Evolutionary conservation across 768 basidiomycete species (phyloP), one percentile per base, ranked within the genome.

Genomic region (Udeniomyces megalosporus): DNA sequence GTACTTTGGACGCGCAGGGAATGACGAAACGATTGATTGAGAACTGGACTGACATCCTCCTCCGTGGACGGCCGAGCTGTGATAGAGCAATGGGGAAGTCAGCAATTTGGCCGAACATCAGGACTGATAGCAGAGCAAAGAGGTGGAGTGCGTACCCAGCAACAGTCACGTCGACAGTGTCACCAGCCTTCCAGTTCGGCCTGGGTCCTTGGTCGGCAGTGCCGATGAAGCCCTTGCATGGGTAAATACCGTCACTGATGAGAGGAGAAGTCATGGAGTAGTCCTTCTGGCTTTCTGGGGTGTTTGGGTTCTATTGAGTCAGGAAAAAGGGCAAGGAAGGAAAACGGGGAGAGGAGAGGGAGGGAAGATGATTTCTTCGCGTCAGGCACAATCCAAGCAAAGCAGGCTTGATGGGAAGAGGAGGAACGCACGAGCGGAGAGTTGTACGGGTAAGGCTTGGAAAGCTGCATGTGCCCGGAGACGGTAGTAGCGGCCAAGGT

Each of bases 241-340:
- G 73, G 60, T 69, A 76, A 29, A 66, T 64, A 5, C 73, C 74
- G 64, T 72, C 69, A 3, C 68, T 29, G 20, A 68, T 44, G 31
- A 75, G 60, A 1, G 74, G 74, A 45, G 69, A 57, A 3, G 72
- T 75, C 68, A 71, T 71, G 24, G 63, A 65, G 51, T 75, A 76
- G 63, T 75, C 75, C 44, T 64, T 69, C 22, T 53, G 49, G 3
- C 64, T 42, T 49, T 71, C 71, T 48, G 65, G 60, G 1, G 69
- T 70, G 17, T 64, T 61, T 3, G 67, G 66, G 60, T 72, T 70
- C 50, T 70, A 63, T 20, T 24, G 14, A 22, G 38, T 8, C 38
- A 42, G 17, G 38, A 42, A 42, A 26, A 47, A 47, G 52, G 52
- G 34, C 20, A 53, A 7, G 22, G 49, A 38, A 48, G 20, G 17